These are phyloP conservation scores for Rhynchospora breviuscula DNA, from an alignment of 176 grass and related monocot species.

Conservation along the genomic window DNA sequence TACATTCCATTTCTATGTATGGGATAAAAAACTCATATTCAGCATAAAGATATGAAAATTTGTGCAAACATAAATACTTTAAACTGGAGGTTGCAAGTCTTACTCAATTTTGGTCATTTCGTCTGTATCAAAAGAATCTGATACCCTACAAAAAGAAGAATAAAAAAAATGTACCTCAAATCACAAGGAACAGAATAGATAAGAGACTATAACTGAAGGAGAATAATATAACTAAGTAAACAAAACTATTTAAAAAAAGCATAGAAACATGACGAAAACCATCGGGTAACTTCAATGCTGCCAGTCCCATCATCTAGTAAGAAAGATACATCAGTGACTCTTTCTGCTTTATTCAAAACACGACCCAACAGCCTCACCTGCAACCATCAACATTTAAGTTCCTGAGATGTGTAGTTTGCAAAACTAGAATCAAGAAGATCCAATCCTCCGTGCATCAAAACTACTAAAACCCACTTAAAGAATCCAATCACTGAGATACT, in stretches of 20 bases:
- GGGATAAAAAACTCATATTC: constrained; percentile 17
- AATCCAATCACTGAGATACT: neutral
- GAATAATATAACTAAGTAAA: neutral
- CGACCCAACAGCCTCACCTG: constrained; percentile 83
- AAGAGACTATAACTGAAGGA: neutral
- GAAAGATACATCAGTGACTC: constrained; percentile 67
- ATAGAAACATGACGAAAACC: constrained; percentile 37
- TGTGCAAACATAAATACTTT: neutral
- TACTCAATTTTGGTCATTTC: constrained; percentile 69
- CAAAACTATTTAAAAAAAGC: constrained; percentile 5
- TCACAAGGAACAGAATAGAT: neutral
- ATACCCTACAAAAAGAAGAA: constrained; percentile 42
- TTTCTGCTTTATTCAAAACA: constrained; percentile 59
- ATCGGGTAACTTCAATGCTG: constrained; percentile 63
- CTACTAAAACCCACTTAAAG: neutral
- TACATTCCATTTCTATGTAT: constrained; percentile 58
- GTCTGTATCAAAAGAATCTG: constrained; percentile 52
- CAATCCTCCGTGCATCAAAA: neutral
- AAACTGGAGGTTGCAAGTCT: constrained; percentile 14
- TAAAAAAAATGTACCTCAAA: neutral
- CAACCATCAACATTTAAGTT: constrained; percentile 10
- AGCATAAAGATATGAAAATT: constrained; percentile 1
- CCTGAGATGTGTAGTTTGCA: neutral
- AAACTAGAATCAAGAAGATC: neutral
- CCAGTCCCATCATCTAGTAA: constrained; percentile 81